Evolutionary conservation across 176 grass and related monocot species (phyloP).

Genomic region (Pharus latifolius): DNA sequence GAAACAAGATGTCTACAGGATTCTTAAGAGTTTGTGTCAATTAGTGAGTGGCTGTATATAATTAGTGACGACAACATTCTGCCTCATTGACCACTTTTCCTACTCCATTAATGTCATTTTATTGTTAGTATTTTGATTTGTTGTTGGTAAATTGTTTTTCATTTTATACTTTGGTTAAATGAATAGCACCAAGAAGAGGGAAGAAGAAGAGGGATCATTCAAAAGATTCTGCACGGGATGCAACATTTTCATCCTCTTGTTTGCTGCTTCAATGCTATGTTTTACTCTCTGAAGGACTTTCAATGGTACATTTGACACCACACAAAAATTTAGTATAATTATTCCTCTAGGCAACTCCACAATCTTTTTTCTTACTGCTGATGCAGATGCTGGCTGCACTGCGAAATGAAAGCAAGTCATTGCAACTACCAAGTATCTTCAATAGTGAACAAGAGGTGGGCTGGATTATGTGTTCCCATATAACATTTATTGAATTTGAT

Average conservation of each 20-base stretch:
- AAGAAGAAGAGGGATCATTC: slow-evolving; percentile 88
- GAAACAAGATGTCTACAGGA: background rate
- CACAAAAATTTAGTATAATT: background rate
- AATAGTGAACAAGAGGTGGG: slow-evolving; percentile 85
- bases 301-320: slow-evolving; percentile 53
- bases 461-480: slow-evolving; percentile 6
- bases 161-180: slow-evolving; percentile 7
- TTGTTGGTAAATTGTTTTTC: background rate
- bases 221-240: slow-evolving; percentile 55
- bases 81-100: background rate
- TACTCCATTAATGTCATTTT: background rate
- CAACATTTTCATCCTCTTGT: slow-evolving; percentile 47
- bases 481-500: background rate
- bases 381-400: slow-evolving; percentile 72
- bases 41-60: background rate
- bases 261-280: slow-evolving; percentile 87
- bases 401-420: slow-evolving; percentile 62
- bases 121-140: slow-evolving; percentile 2
- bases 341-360: background rate
- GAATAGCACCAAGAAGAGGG: slow-evolving; percentile 65
- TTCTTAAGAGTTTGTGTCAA: too few species aligned
- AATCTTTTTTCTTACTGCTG: slow-evolving; percentile 3
- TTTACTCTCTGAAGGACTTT: slow-evolving; percentile 83
- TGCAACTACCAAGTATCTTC: slow-evolving; percentile 64
- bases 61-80: background rate